Evolutionary conservation across 2,329 filamentous ascomycete genomes (phyloP).

Genomic region (Metarhizium guizhouense): DNA sequence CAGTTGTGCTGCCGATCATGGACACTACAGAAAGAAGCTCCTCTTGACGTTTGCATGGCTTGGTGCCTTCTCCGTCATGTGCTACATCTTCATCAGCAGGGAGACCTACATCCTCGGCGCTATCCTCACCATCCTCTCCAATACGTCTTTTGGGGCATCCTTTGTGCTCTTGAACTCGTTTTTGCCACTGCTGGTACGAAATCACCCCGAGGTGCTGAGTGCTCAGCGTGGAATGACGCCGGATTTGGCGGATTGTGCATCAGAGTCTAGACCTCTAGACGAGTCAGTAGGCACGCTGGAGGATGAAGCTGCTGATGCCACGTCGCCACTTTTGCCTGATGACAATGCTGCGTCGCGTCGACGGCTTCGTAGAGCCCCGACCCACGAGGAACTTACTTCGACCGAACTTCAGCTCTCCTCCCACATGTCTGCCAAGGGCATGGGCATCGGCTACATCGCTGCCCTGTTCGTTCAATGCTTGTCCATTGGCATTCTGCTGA

Average conservation of each 20-base stretch:
- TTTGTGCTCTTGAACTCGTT: conserved; percentile 96
- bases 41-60: conserved; percentile 76
- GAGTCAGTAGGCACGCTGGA: conserved; percentile 22
- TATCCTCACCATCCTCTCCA: conserved; percentile 78
- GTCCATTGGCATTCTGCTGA: conserved; percentile 67
- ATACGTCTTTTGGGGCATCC: conserved; percentile 88
- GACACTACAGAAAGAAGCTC: conserved; percentile 81
- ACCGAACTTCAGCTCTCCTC: conserved; percentile 74
- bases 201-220: conserved; percentile 55
- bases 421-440: conserved; percentile 82
- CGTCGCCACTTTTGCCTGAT: conserved; percentile 36
- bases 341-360: conserved; percentile 14
- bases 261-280: conserved; percentile 27
- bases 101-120: conserved; percentile 73
- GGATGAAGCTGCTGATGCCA: conserved; percentile 29
- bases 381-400: conserved; percentile 44
- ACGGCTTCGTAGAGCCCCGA: conserved; percentile 28
- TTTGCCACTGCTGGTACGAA: conserved; percentile 78
- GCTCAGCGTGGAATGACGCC: conserved; percentile 18
- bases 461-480: conserved; percentile 77
- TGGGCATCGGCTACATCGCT: conserved; percentile 87
- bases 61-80: conserved; percentile 77
- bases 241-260: conserved; percentile 20
- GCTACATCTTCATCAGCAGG: conserved; percentile 71
- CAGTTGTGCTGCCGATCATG: conserved; percentile 91